These are phyloP conservation scores for Prototheca cutis DNA, from an alignment of 163 green algal species.

Conservation along the genomic window DNA sequence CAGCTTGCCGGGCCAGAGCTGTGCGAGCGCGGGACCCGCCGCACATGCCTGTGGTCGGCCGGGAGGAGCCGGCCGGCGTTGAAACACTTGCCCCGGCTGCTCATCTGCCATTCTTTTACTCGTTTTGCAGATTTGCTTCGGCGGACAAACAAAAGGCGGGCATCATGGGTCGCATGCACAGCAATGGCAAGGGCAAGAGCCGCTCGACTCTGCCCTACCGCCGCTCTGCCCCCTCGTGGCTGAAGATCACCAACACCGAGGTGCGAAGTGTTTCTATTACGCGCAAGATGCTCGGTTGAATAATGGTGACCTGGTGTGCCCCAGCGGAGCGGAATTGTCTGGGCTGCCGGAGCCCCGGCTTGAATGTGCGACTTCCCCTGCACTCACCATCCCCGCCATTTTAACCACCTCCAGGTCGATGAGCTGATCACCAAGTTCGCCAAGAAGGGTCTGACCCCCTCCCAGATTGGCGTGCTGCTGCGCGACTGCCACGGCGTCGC, in stretches of 20 bases:
- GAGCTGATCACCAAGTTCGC: slow-evolving; percentile 94
- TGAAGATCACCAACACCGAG: slow-evolving; percentile 82
- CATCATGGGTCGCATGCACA: slow-evolving; percentile 92
- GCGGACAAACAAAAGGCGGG: too few relatives aligned
- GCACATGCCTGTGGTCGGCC: too few relatives aligned
- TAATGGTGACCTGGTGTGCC: too few relatives aligned
- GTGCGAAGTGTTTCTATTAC: slow-evolving; percentile 31
- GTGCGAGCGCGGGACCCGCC: too few relatives aligned
- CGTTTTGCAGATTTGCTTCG: too few relatives aligned
- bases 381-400: neutral
- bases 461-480: slow-evolving; percentile 93
- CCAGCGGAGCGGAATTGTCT: too few relatives aligned
- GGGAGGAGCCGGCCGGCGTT: too few relatives aligned
- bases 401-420: slow-evolving; percentile 49
- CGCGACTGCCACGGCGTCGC: slow-evolving; percentile 90
- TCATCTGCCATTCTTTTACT: too few relatives aligned
- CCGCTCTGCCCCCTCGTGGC: slow-evolving; percentile 79
- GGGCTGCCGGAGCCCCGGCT: too few relatives aligned
- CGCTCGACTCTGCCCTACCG: slow-evolving; percentile 93
- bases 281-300: neutral
- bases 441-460: slow-evolving; percentile 97
- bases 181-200: slow-evolving; percentile 77
- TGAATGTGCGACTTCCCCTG: neutral
- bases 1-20: too few relatives aligned
- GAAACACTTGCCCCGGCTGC: too few relatives aligned